Base-by-base conservation (phyloP, 306 rosid species). In the Coriaria nepalensis region DNA sequence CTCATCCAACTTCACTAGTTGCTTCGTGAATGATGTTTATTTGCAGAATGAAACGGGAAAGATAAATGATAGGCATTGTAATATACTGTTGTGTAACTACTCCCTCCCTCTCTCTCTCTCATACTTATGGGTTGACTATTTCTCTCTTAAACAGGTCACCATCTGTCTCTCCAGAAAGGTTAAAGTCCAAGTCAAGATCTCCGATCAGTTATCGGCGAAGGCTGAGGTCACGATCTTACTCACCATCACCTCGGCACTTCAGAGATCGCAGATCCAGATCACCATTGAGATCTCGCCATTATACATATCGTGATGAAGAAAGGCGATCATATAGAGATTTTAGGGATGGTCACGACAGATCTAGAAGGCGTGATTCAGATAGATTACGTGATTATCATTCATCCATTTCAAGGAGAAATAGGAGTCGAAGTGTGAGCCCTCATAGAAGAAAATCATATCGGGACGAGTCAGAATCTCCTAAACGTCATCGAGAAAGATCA, bases 171-270 rank as follows among this genome's bases (percentile, higher is more conserved):
- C 74, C 33, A 33, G 75, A 66, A 49, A 79, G 66, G 70, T 79
- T 86, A 35, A 72, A 43, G 47, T 81, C 97, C 5, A 84, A 80
- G 73, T 90, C 95, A 12, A 84, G 63, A 73, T 92, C 98, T 63
- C 96, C 98, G 37, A 63, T 77, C 63, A 85, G 12, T 66, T 71
- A 77, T 49, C 79, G 63, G 8, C 68, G 83, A 55, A 85, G 71
- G 78, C 71, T 73, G 73, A 82, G 62, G 47, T 92, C 98, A 57
- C 96, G 80, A 46, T 81, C 98, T 33, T 75, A 77, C 73, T 85
- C 98, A 36, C 96, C 98, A 54, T 68, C 85, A 4, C 15, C 55
- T 51, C 98, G 62, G 14, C 64, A 43, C 48, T 56, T 63, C 15
- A 85, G 70, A 75, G 80, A 61, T 73, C 83, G 33, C 36, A 71